A percentile compares a stretch with the other conserved stretches of the same genome.
Evolutionary conservation across 768 basidiomycete species (phyloP).

Genomic region (Suillus clintonianus): DNA sequence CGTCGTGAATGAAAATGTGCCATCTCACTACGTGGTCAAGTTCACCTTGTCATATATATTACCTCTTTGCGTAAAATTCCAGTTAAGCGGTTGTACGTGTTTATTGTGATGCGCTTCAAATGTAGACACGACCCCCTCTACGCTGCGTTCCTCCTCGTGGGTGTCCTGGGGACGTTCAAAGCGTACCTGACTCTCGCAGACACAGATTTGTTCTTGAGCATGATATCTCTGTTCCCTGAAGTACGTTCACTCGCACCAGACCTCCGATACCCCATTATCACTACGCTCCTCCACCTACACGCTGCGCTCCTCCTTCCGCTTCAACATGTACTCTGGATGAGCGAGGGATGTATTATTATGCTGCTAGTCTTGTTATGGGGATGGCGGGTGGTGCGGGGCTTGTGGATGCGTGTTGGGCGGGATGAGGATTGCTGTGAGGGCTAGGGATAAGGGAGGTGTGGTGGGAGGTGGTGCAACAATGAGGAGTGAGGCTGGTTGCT

Average conservation of each 20-base stretch:
- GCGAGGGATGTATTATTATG: conserved; percentile 92
- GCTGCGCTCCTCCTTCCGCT: conserved; percentile 84
- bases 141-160: conserved; percentile 72
- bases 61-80: conserved; percentile 87
- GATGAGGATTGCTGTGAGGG: conserved; percentile 71
- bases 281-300: conserved; percentile 79
- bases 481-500: conserved; percentile 1
- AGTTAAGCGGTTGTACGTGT: conserved; percentile 49
- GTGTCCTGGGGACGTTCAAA: conserved; percentile 84
- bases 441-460: conserved; percentile 8
- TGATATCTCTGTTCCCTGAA: conserved; percentile 84
- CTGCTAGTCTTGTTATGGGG: conserved; percentile 91
- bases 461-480: conserved; percentile 32
- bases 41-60: conserved; percentile 80
- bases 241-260: no score
- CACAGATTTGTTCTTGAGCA: conserved; percentile 82
- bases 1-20: neutral
- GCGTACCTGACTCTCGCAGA: conserved; percentile 91
- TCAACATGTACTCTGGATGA: conserved; percentile 90
- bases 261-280: conserved; percentile 83
- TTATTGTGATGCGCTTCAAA: neutral
- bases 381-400: conserved; percentile 81
- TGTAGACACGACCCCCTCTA: conserved; percentile 82
- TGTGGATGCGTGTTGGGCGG: conserved; percentile 81
- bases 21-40: conserved; percentile 40